Percentiles rank a stretch among this genome's conserved stretches.
Conservation (phyloP, 2,329 filamentous ascomycete species). For the Coniella lustricola region DNA sequence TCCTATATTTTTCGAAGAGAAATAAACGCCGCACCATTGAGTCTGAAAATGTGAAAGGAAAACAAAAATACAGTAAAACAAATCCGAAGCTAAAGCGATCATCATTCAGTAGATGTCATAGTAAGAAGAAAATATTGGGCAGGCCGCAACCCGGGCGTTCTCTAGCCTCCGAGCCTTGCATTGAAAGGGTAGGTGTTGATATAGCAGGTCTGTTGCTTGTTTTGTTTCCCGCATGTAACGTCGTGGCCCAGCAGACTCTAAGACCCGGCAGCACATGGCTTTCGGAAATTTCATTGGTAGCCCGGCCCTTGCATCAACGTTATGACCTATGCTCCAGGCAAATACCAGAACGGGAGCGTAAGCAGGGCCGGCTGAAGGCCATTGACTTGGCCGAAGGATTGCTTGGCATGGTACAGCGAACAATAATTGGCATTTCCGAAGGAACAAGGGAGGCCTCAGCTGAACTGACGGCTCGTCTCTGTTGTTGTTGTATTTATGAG, state of each 20-base stretch:
- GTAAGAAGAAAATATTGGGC: neutral
- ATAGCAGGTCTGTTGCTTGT: neutral
- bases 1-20: neutral
- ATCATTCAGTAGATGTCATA: neutral
- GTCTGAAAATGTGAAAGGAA: neutral
- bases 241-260: neutral
- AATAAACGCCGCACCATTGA: neutral
- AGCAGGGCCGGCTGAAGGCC: neutral
- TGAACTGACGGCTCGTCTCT: neutral
- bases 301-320: neutral
- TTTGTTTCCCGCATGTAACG: slow-evolving; percentile 7
- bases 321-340: neutral
- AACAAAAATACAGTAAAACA: neutral
- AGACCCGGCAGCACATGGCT: neutral
- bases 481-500: neutral
- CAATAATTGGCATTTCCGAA: neutral
- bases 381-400: slow-evolving; percentile 7
- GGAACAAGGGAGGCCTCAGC: neutral
- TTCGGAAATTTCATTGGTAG: neutral
- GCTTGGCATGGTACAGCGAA: neutral
- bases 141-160: neutral
- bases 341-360: slow-evolving; percentile 1
- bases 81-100: neutral
- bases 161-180: neutral
- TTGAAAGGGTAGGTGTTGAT: neutral